Percentiles rank a stretch among this genome's conserved stretches.
Conservation (phyloP, 2,329 filamentous ascomycete genomes). For the Corniculantispora saksenae region DNA sequence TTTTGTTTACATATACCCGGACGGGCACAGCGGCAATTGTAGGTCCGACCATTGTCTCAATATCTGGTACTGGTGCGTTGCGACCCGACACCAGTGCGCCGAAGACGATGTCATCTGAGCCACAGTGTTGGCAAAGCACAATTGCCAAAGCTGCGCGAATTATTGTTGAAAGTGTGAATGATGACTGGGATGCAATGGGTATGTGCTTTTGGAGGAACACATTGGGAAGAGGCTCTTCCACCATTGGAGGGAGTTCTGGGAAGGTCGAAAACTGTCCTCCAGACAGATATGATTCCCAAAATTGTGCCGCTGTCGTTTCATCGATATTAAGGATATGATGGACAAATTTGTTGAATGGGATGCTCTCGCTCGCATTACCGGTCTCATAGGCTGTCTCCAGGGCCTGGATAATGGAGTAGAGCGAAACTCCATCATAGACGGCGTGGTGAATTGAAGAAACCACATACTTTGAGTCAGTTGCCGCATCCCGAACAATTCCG, state of each 20-base stretch:
- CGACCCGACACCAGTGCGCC: conserved; percentile 30
- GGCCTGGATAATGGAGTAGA: not conserved
- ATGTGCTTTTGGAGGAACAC: not conserved
- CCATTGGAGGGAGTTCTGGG: not conserved
- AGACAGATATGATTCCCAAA: not conserved
- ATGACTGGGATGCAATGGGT: not conserved
- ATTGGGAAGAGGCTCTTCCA: not conserved
- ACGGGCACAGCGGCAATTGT: conserved; percentile 30
- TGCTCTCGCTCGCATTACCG: not conserved
- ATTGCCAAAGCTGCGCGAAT: not conserved
- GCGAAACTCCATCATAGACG: conserved; percentile 46
- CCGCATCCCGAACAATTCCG: not conserved
- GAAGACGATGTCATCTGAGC: conserved; percentile 35
- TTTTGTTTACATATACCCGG: conserved; percentile 19
- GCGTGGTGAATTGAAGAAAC: conserved; percentile 37
- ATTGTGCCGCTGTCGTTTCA: not conserved
- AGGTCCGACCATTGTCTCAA: conserved; percentile 30
- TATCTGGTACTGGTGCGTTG: conserved; percentile 26
- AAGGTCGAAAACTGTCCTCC: not conserved
- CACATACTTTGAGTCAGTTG: conserved; percentile 5
- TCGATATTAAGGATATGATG: not conserved
- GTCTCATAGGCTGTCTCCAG: not conserved
- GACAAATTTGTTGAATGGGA: not conserved
- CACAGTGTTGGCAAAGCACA: conserved; percentile 26
- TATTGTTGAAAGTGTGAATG: not conserved